Percentiles rank a stretch among this genome's conserved stretches.
phyloP scores from a whole-genome alignment of 139 green algal genomes.

The Marvania coccoides region DNA sequence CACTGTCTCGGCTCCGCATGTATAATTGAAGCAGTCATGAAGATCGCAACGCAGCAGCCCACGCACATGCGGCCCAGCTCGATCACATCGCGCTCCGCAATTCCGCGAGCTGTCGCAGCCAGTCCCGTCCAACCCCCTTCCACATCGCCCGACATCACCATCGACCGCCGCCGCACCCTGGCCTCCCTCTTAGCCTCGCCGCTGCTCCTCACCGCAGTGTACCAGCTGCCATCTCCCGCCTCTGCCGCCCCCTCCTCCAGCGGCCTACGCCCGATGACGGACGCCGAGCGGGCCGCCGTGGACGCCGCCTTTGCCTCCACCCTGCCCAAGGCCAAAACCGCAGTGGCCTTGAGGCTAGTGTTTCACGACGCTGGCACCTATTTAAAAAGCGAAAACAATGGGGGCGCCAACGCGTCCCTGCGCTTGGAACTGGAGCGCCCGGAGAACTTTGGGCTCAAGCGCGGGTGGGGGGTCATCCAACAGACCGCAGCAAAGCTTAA shows the following conservation, averaged over 20 bases:
- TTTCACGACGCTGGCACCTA: slow-evolving; percentile 87
- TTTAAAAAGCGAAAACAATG: slow-evolving; percentile 23
- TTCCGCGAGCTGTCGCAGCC: no score
- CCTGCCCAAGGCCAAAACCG: slow-evolving; percentile 18
- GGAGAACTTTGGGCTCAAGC: slow-evolving; percentile 82
- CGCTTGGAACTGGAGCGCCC: slow-evolving; percentile 75
- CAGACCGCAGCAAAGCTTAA: slow-evolving; percentile 31
- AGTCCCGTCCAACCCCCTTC: no score
- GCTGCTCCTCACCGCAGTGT: neutral
- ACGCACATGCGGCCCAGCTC: no score
- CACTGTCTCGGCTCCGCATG: no score
- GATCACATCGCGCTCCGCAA: no score
- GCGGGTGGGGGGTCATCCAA: slow-evolving; percentile 55
- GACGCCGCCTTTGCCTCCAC: slow-evolving; percentile 2
- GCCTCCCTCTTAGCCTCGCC: neutral
- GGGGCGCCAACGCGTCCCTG: slow-evolving; percentile 79
- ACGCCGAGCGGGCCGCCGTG: slow-evolving; percentile 1
- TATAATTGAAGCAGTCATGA: no score
- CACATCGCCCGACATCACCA: no score
- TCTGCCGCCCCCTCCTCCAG: neutral
- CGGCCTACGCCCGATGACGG: slow-evolving; percentile 5
- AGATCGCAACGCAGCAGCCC: no score
- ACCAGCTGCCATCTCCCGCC: neutral
- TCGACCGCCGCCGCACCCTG: neutral
- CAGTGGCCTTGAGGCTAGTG: slow-evolving; percentile 67